Percentiles rank a stretch among this genome's conserved stretches.
phyloP scores from a whole-genome alignment of 352 stramenopile species.

The Pythium apleroticum region DNA sequence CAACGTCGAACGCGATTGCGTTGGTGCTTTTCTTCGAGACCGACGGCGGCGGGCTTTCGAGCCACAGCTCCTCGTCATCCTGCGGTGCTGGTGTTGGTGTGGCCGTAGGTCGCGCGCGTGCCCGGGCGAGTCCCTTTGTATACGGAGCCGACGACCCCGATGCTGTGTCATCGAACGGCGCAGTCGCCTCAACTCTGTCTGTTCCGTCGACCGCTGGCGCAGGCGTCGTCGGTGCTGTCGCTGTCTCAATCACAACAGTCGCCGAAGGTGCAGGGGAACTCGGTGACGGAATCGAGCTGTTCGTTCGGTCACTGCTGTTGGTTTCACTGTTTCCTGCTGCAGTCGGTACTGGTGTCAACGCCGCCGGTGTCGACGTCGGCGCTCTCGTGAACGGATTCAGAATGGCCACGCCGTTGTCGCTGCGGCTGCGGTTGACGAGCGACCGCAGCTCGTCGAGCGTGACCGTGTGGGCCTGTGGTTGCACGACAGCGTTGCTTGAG shows the following conservation, averaged over 20 bases:
- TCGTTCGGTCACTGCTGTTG: not conserved
- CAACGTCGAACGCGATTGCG: slow-evolving; percentile 17
- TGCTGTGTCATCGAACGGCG: not conserved
- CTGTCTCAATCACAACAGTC: not conserved
- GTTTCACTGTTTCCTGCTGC: not conserved
- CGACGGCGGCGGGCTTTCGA: not conserved
- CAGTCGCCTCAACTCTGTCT: not conserved
- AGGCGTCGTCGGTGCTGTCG: not conserved
- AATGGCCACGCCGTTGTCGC: not conserved
- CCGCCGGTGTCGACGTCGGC: not conserved
- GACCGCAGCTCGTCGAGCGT: slow-evolving; percentile 2
- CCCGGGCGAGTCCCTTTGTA: not conserved
- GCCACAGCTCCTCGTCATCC: not conserved
- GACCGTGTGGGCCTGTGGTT: not conserved
- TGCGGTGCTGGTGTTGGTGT: not conserved
- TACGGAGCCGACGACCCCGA: not conserved
- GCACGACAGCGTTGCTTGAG: slow-evolving; percentile 9
- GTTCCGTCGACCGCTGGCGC: not conserved
- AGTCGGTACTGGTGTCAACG: not conserved
- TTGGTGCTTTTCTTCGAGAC: slow-evolving; percentile 13
- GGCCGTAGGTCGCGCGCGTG: not conserved
- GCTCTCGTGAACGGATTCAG: not conserved
- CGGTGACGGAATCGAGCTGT: not conserved
- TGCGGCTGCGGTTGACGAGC: not conserved
- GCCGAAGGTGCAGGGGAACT: not conserved